Conservation (phyloP, 306 rosid genomes). For the Glycine soja region DNA sequence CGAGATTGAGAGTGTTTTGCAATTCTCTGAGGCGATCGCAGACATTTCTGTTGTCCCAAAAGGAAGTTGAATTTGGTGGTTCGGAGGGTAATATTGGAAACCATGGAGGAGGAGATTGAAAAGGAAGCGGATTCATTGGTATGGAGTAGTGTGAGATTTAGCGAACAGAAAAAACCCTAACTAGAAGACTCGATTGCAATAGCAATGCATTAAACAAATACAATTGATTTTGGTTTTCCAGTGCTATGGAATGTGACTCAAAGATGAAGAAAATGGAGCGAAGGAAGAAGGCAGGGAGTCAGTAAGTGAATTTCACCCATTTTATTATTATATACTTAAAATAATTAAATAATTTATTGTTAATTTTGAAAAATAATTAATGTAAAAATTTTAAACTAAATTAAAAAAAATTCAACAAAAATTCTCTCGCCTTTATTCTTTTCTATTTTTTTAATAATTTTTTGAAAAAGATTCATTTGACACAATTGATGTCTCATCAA, state of each 20-base stretch:
- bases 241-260: neutral
- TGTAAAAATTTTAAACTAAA: too few species aligned
- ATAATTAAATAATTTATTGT: too few species aligned
- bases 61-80: slow-evolving; percentile 62
- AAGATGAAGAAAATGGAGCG: too few species aligned
- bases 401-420: too few species aligned
- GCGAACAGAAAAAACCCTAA: neutral
- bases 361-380: too few species aligned
- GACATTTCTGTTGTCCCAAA: slow-evolving; percentile 74
- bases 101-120: slow-evolving; percentile 56
- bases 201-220: slow-evolving; percentile 1
- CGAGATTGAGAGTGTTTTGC: slow-evolving; percentile 73
- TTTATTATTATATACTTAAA: too few species aligned
- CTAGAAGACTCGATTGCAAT: neutral
- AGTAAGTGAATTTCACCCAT: too few species aligned
- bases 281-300: too few species aligned
- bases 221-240: neutral
- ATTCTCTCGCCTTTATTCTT: too few species aligned
- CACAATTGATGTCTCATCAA: too few species aligned
- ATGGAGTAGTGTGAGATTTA: slow-evolving; percentile 4
- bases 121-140: slow-evolving; percentile 61
- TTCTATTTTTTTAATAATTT: too few species aligned
- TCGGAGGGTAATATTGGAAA: slow-evolving; percentile 60
- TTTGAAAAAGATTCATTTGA: too few species aligned
- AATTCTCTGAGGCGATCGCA: slow-evolving; percentile 58